Base-by-base conservation (phyloP, 2,329 filamentous ascomycete species). In the Stagonosporopsis tanaceti region DNA sequence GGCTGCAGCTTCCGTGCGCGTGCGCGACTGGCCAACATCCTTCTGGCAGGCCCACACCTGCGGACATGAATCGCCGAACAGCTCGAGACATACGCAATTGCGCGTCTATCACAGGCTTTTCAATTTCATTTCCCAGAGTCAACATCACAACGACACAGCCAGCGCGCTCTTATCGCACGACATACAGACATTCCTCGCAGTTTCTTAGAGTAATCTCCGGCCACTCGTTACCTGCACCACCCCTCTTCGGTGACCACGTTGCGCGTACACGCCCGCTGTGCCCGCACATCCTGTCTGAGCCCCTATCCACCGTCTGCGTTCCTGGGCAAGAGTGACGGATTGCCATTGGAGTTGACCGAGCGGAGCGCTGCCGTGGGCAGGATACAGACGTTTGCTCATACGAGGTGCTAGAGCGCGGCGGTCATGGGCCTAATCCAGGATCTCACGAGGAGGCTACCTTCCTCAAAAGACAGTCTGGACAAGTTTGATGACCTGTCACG, bases 361-460 rank as follows among this genome's bases (percentile, higher is more conserved):
- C 48, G 46, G 48, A 63, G 54, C 30, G 50, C 62, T 63, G 62
- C 64, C 60, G 40, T 39, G 53, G 61, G 61, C 59, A 58, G 40
- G 60, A 53, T 38, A 41, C n/a, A 40, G 25, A 34, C 20, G 24
- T 57, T 55, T 55, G 52, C 34, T 41, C 35, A 53, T 35, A 55
- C 64, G 50, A 53, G 38, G 47, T 47, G 41, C 57, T 50, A n/a
- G 28, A 44, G 30, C 45, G 44, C 47, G 40, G 46, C 39, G 42
- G 47, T 35, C 35, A 67, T 66, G 65, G 61, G 60, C 37, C 54
- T 63, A 40, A 35, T 63, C 24, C 58, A 65, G 53, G 76, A 79
- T 61, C 64, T 82, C 40, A 74, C 75, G 54, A 79, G 80, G 72
- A 77, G 78, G 63, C 64, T 82, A 60, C 80, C 80, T 30, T 77